Evolutionary conservation across 768 basidiomycete genomes (phyloP), one percentile per base, ranked within the genome.

Genomic region (Xerocomellus chrysenteron): DNA sequence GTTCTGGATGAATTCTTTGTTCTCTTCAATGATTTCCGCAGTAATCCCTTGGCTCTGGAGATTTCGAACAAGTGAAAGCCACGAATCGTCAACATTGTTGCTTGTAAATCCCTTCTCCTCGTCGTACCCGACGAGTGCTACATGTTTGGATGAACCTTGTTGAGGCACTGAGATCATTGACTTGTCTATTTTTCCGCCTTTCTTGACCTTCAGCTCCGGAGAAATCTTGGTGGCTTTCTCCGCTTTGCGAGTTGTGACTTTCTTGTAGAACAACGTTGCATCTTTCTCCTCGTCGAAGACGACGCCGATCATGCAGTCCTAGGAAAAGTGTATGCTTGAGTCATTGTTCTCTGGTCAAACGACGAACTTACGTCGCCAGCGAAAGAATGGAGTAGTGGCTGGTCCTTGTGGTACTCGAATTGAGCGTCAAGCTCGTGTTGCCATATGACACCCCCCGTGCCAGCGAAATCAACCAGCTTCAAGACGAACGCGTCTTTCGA

Each of bases 71-170:
- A 98, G 73, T 1, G 83, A 76, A 44, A 83, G 77, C 96, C 96
- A 98, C 5, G 88, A 91, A 2, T 91, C 84, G 71, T 99, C 96
- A 6, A 99, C 90, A 51, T 91, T 91, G 16, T 78, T 81, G 1
- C 88, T 90, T 0, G 86, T 88, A 72, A 93, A 98, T 3, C 96
- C 96, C 26, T 85, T 82, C 61, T 96, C 86, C 0, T 82, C 70
- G 65, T 97, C 91, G 70, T 88, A 97, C 13, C 94, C 95, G 90
- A 99, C 96, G 68, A 98, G 95, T 1, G 90, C 93, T 42, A 97
- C 80, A 67, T 98, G 95, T 55, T 83, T 81, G 76, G 98, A 98
- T 9, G 88, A 88, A 14, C 86, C 86, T 1, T 76, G 70, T 5
- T 85, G 82, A 2, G 94, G 95, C 0, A 79, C 88, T 12, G 93